Conservation (phyloP, 768 basidiomycete genomes). For the Podaxis sp. region DNA sequence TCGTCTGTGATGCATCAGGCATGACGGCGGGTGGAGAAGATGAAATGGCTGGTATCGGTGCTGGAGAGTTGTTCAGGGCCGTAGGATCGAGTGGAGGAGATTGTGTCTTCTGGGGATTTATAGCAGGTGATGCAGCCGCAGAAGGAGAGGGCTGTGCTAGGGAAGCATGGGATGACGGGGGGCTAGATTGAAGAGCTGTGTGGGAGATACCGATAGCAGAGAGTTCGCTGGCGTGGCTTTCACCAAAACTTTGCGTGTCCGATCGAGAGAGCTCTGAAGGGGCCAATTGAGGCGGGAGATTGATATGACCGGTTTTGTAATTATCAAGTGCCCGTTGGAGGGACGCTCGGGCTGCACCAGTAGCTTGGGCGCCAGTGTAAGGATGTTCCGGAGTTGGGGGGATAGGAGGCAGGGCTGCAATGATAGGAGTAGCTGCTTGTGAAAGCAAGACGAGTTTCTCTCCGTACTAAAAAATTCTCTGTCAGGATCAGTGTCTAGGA, state of each 20-base stretch:
- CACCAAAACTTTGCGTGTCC: slow-evolving; percentile 80
- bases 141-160: slow-evolving; percentile 9
- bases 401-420: slow-evolving; percentile 59
- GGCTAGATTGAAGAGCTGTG: slow-evolving; percentile 19
- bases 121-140: not conserved
- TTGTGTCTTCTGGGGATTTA: slow-evolving; percentile 5
- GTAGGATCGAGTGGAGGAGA: slow-evolving; percentile 29
- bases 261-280: slow-evolving; percentile 60
- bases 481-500: slow-evolving; percentile 1
- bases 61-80: slow-evolving; percentile 35
- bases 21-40: slow-evolving; percentile 18
- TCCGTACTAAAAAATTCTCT: slow-evolving; percentile 50
- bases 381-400: slow-evolving; percentile 55
- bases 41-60: slow-evolving; percentile 25
- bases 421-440: slow-evolving; percentile 62
- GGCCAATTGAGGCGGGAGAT: slow-evolving; percentile 40
- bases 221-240: slow-evolving; percentile 76
- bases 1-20: not conserved
- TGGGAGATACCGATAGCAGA: slow-evolving; percentile 42
- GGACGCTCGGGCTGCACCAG: slow-evolving; percentile 66
- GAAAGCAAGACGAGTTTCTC: slow-evolving; percentile 75
- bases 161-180: slow-evolving; percentile 12
- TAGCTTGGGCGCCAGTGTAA: slow-evolving; percentile 58
- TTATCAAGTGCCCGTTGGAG: slow-evolving; percentile 77
- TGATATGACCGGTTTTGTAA: slow-evolving; percentile 65